Evolutionary conservation across 1,284 basidiomycete species (phyloP).

Genomic region (Stygiomarasmius scandens): DNA sequence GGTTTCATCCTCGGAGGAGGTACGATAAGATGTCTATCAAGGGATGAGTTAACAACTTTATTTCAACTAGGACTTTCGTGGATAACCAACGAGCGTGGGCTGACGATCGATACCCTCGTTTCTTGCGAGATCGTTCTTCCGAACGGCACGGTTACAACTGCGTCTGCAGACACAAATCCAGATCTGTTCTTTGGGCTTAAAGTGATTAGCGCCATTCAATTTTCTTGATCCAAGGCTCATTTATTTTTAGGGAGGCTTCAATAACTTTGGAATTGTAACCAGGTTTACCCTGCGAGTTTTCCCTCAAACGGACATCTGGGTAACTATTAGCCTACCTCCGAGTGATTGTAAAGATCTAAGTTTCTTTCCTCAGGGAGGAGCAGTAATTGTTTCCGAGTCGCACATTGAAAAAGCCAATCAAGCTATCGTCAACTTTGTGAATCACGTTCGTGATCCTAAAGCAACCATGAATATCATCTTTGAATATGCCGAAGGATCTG

Average conservation of each 20-base stretch:
- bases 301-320: neutral
- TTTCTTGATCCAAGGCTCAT: neutral
- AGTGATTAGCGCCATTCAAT: neutral
- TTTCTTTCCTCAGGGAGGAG: neutral
- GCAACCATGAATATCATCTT: neutral
- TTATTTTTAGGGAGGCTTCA: constrained; percentile 1
- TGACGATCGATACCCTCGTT: constrained; percentile 38
- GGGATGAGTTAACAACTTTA: too few species aligned
- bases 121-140: constrained; percentile 37
- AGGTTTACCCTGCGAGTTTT: neutral
- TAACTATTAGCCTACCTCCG: neutral
- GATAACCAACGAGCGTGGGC: constrained; percentile 34
- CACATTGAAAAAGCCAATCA: neutral
- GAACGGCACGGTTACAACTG: constrained; percentile 30
- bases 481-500: constrained; percentile 1
- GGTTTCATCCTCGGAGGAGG: constrained; percentile 41
- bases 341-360: neutral
- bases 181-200: constrained; percentile 33
- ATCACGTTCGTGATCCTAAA: neutral
- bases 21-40: constrained; percentile 9
- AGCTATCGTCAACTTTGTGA: neutral
- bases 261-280: constrained; percentile 6
- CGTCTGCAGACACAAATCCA: constrained; percentile 26
- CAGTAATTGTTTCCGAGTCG: neutral
- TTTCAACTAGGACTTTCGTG: constrained; percentile 37